Percentiles rank a stretch among this genome's conserved stretches.
Conservation (phyloP, 1,139 yeast genomes). For the Suhomyces guaymorum region DNA sequence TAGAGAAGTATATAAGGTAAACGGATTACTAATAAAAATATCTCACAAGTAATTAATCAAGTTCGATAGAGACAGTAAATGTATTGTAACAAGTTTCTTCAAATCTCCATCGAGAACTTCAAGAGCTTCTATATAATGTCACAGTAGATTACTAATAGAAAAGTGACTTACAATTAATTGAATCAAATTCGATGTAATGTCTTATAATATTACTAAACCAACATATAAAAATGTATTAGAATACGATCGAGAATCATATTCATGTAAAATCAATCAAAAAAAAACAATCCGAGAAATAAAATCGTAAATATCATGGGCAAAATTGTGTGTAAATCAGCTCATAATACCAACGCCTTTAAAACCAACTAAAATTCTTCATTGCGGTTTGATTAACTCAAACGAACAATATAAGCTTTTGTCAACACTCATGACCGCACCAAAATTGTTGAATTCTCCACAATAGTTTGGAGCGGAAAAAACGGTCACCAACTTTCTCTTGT, state of each 20-base stretch:
- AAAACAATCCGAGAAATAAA: slow-evolving; percentile 8
- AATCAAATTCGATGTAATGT: no score
- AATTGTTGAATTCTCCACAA: slow-evolving; percentile 87
- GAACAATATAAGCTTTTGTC: slow-evolving; percentile 75
- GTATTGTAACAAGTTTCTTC: no score
- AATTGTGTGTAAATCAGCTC: not conserved
- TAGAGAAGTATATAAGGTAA: slow-evolving; percentile 5
- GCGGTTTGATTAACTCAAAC: slow-evolving; percentile 78
- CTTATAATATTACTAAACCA: no score
- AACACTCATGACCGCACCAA: slow-evolving; percentile 91
- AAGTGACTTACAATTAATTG: no score
- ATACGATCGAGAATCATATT: not conserved
- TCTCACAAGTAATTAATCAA: no score
- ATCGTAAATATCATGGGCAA: slow-evolving; percentile 11
- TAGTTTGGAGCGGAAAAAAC: slow-evolving; percentile 87
- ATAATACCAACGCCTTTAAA: slow-evolving; percentile 7
- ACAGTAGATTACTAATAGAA: not conserved
- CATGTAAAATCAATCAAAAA: slow-evolving; percentile 2
- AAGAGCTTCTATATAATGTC: no score
- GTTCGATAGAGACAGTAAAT: no score
- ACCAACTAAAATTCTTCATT: slow-evolving; percentile 15
- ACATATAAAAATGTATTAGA: not conserved
- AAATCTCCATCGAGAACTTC: no score
- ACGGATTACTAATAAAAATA: no score
- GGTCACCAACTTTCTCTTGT: slow-evolving; percentile 74